Evolutionary conservation across 495 filamentous ascomycete species (phyloP), one percentile per base, ranked within the genome.

Genomic region (Mycothermus thermophilus): DNA sequence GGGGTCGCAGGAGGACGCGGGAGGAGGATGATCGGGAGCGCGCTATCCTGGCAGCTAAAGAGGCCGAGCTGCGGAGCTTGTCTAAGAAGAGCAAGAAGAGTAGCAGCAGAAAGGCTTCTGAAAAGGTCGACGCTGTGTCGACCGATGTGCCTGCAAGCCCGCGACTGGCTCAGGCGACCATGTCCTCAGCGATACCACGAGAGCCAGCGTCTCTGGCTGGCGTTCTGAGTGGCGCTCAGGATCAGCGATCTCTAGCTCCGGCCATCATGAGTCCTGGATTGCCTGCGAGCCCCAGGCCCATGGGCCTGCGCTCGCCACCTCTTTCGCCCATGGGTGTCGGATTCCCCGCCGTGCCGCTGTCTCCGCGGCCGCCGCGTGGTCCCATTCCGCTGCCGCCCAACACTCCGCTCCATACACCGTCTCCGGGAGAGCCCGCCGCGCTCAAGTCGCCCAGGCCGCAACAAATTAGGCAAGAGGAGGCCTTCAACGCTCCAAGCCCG

Each of bases 231-330:
- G 57, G 54, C 24, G 41, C 43, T 5, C 37, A 39, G 22, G 34
- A 50, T 53, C 12, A 50, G 43, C 45, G 44, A 41, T 30, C 40
- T 40, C 34, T 55, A 20, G 52, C 62, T 17, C 60, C 75, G 18
- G 63, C 75, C 23, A 63, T 86, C 20, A 67, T 86, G 62, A 93
- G 83, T 38, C 84, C 88, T 14, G 90, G 90, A 16, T 62, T 97
- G 30, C 90, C 90, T 1, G 58, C 80, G 19, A 96, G 92, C 49
- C 90, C 90, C 16, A 71, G 88, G 34, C 90, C 90, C n/a, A 75
- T 75, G 44, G 72, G 72, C 8, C 45, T 82, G 32, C 79, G 40
- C 25, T 77, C 79, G n/a, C 71, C 78, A 24, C 75, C 79, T 12
- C 60, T 77, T 46, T 79, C 84, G 23, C 75, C 83, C 8, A 62